Conservation (phyloP, 441 rosid genomes). For the Pelargonium fulgidum region DNA sequence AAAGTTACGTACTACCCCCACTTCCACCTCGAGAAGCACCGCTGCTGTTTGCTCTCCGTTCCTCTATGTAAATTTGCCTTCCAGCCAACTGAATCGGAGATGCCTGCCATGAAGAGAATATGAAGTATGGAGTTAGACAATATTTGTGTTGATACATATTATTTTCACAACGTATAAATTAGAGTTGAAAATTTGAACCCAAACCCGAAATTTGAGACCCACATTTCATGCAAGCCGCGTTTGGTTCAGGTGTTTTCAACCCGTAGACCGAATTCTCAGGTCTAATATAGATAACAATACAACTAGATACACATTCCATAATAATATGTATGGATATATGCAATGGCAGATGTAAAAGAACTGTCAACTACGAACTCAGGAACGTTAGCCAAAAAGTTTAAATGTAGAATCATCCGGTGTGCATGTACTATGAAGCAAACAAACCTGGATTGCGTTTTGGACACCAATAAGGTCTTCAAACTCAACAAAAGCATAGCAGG, state of each 20-base stretch:
- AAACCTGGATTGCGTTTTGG: constrained; percentile 64
- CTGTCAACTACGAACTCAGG: neutral
- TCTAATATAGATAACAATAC: neutral
- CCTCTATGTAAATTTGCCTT: constrained; percentile 83
- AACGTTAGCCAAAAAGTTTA: neutral
- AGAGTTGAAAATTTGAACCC: too few species aligned
- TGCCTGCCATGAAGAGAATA: constrained; percentile 38
- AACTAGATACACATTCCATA: neutral
- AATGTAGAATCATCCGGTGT: neutral
- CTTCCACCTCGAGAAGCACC: constrained; percentile 42
- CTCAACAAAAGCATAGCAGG: constrained; percentile 77
- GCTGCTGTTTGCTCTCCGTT: constrained; percentile 83
- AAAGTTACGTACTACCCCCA: constrained; percentile 65
- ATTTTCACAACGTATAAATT: neutral
- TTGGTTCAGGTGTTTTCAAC: too few species aligned
- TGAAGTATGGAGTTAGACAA: constrained; percentile 4
- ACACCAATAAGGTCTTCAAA: constrained; percentile 58
- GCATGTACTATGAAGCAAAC: neutral
- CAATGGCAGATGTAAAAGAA: neutral
- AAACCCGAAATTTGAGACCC: too few species aligned
- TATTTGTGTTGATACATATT: neutral
- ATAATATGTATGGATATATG: neutral
- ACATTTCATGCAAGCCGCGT: too few species aligned
- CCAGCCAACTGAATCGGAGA: constrained; percentile 91
- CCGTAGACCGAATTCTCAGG: too few species aligned